Evolutionary conservation across 2,329 filamentous ascomycete genomes (phyloP).

Genomic region (Chrysosporium queenslandicum): DNA sequence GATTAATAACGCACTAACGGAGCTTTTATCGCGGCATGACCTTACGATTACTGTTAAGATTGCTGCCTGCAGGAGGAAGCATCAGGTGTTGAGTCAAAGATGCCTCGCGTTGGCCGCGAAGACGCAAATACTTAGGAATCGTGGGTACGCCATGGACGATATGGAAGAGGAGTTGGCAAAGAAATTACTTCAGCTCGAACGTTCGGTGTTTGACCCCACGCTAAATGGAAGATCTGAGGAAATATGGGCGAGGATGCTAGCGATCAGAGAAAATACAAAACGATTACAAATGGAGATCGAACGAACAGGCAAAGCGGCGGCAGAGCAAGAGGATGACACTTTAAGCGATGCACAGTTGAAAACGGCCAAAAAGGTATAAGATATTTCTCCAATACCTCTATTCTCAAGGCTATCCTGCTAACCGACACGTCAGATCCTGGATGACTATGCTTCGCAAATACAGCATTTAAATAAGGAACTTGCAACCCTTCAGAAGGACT

Average conservation of each 20-base stretch:
- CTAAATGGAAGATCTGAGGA: slow-evolving; percentile 53
- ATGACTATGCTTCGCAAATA: slow-evolving; percentile 43
- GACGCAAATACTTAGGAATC: slow-evolving; percentile 52
- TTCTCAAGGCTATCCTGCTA: slow-evolving; percentile 20
- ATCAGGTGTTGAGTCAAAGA: slow-evolving; percentile 50
- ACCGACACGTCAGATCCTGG: slow-evolving; percentile 35
- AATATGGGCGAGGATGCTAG: slow-evolving; percentile 58
- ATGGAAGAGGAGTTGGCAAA: slow-evolving; percentile 54
- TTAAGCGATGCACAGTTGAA: slow-evolving; percentile 51
- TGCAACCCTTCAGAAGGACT: slow-evolving; percentile 49
- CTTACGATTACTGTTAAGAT: slow-evolving; percentile 50
- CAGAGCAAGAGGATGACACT: slow-evolving; percentile 35
- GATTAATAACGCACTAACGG: slow-evolving; percentile 53
- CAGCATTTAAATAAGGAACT: slow-evolving; percentile 53
- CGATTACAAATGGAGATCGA: slow-evolving; percentile 52
- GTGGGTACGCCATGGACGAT: slow-evolving; percentile 56
- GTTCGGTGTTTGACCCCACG: slow-evolving; percentile 50
- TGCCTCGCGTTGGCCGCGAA: slow-evolving; percentile 53
- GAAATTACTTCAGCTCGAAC: slow-evolving; percentile 50
- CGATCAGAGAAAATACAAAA: slow-evolving; percentile 49
- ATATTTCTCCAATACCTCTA: slow-evolving; percentile 19
- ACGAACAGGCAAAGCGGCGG: slow-evolving; percentile 38
- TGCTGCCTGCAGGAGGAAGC: slow-evolving; percentile 49
- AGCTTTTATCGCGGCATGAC: slow-evolving; percentile 51
- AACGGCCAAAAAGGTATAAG: slow-evolving; percentile 50